Conservation (phyloP, 208 protist genomes). For the Lotmaria passim region DNA sequence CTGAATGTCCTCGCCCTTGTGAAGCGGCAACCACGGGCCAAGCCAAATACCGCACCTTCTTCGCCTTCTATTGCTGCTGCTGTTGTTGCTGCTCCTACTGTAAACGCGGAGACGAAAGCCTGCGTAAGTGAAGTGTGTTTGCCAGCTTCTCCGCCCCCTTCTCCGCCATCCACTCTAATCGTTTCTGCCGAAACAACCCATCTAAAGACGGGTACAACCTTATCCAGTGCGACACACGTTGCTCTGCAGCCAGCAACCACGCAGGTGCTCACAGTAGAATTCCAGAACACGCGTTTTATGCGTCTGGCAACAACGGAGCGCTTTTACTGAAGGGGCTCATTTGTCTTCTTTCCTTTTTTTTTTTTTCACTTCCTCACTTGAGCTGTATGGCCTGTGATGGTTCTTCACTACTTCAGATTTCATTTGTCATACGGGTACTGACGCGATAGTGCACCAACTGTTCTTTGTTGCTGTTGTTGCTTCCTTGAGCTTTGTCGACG, state of each 20-base stretch:
- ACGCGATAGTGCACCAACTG: too few species aligned
- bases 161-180: neutral
- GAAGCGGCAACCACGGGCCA: too few species aligned
- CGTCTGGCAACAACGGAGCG: slow-evolving; percentile 1
- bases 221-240: neutral
- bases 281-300: slow-evolving; percentile 2
- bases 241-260: neutral
- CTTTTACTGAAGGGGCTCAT: slow-evolving; percentile 9
- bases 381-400: too few species aligned
- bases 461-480: neutral
- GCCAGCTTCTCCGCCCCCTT: neutral
- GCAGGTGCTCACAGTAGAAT: neutral
- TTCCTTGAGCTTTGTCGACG: too few species aligned
- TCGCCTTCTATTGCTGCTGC: neutral
- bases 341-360: neutral
- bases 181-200: neutral
- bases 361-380: neutral
- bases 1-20: too few species aligned
- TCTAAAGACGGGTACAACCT: neutral
- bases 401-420: too few species aligned
- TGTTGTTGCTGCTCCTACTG: neutral
- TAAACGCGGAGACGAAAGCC: neutral
- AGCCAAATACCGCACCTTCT: neutral
- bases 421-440: too few species aligned
- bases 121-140: too few species aligned